Conservation (phyloP, 345 rosid genomes). For the Aurinia saxatilis region DNA sequence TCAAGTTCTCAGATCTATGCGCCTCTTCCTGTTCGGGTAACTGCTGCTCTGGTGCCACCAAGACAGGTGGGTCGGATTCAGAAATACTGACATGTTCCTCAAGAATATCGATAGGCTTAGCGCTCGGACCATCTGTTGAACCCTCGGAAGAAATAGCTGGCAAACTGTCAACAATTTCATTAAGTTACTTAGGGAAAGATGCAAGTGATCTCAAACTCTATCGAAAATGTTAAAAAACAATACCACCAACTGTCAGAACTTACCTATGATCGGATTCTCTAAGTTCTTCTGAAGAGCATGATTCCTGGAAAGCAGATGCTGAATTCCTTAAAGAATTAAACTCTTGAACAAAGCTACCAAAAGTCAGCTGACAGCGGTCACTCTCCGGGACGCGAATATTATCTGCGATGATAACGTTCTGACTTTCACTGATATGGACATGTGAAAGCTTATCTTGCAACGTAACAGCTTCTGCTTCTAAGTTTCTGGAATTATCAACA, state of each 20-base stretch:
- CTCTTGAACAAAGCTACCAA: constrained; percentile 79
- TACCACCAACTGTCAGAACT: neutral
- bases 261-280: constrained; percentile 55
- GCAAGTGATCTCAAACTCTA: neutral
- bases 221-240: neutral
- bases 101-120: constrained; percentile 34
- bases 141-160: constrained; percentile 37
- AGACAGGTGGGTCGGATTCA: constrained; percentile 48
- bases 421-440: constrained; percentile 42
- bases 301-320: constrained; percentile 31
- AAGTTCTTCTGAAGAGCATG: constrained; percentile 39
- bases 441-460: constrained; percentile 48
- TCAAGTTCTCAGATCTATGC: constrained; percentile 49
- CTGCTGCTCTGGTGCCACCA: constrained; percentile 43
- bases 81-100: constrained; percentile 53
- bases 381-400: constrained; percentile 78
- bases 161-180: constrained; percentile 39
- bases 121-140: constrained; percentile 26
- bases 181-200: constrained; percentile 21
- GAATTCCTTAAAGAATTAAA: constrained; percentile 37
- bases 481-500: constrained; percentile 34
- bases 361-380: constrained; percentile 67
- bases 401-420: constrained; percentile 79
- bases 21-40: constrained; percentile 47
- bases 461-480: constrained; percentile 39